phyloP scores from a whole-genome alignment of 495 filamentous ascomycete genomes.

The Penicillium flavigenum region DNA sequence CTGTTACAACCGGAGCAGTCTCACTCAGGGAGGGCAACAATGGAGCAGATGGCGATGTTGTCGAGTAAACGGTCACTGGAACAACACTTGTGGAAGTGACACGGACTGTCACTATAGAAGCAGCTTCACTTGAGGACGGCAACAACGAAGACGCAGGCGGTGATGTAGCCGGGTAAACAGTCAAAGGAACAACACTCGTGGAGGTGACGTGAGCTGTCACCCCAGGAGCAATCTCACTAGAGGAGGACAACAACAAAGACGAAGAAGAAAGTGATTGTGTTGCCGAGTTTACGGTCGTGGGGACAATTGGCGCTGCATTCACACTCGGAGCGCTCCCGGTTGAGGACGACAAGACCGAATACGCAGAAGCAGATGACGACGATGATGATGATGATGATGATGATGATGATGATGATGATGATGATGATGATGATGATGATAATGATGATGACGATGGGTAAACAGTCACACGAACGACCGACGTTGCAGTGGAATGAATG shows the following conservation, averaged over 20 bases:
- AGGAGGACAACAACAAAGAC: not conserved
- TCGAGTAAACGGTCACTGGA: slow-evolving; percentile 8
- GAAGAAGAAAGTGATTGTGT: not conserved
- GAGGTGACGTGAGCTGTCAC: slow-evolving; percentile 16
- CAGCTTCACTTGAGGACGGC: not conserved
- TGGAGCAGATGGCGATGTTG: not conserved
- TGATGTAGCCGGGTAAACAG: not conserved
- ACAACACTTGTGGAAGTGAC: slow-evolving; percentile 15
- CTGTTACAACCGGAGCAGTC: not conserved
- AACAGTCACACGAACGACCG: slow-evolving; percentile 14
- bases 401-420: not conserved
- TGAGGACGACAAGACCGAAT: not conserved
- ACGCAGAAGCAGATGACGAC: not conserved
- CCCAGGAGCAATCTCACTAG: not conserved
- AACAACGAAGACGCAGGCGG: not conserved
- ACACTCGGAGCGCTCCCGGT: not conserved
- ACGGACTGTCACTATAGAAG: slow-evolving; percentile 5
- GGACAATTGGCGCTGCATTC: not conserved
- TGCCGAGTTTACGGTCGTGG: not conserved
- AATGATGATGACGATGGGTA: slow-evolving; percentile 3
- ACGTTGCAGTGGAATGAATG: not conserved
- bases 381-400: not conserved
- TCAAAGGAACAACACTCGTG: not conserved
- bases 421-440: no score
- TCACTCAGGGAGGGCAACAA: not conserved